Base-by-base conservation (phyloP, 2,329 filamentous ascomycete species). In the Aspergillus intermedius region DNA sequence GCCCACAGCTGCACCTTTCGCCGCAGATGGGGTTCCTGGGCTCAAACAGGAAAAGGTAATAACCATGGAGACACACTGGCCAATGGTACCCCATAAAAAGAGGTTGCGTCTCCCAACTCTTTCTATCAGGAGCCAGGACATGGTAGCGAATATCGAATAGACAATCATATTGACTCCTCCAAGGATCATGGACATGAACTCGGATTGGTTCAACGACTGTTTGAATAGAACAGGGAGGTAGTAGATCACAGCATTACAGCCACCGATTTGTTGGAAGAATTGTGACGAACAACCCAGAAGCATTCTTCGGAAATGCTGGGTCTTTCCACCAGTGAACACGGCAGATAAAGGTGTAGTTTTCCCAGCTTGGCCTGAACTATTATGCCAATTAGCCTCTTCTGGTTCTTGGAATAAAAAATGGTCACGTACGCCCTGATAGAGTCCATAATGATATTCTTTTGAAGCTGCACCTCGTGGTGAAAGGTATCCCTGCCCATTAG, bases 381-480 rank as follows among this genome's bases (percentile, higher is more conserved):
- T 8, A 30, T 30, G 10, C 25, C 10, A 30, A 30, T 30, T 37
- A 37, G 9, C 34, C 7, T 37, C 35, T 63, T 59, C 75, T 17
- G 74, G 75, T 13, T 71, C 25, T 30, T 54, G 84, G 81, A 3
- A 37, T 8, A 3, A 2, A 2, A 19, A 4, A 15, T 2, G 34
- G 5, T 15, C 3, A 37, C n/a, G 34, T 37, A 37, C 34, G 34
- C n/a, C n/a, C n/a, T 37, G 13, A 15, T n/a, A 37, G 32, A 35
- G 15, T 15, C 34, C 4, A 37, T 3, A 17, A 37, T 15, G 5
- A 37, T n/a, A 12, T 6, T 15, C 4, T 37, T 37, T 17, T 37
- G 34, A 79, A 77, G 54, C 76, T 74, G 61, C 3, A 80, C 80
- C 55, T 82, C 75, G 3, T 74, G 65, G 51, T 78, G 74, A 44